Conservation (phyloP, 2,329 filamentous ascomycete species). For the Blastomyces emzantsi region DNA sequence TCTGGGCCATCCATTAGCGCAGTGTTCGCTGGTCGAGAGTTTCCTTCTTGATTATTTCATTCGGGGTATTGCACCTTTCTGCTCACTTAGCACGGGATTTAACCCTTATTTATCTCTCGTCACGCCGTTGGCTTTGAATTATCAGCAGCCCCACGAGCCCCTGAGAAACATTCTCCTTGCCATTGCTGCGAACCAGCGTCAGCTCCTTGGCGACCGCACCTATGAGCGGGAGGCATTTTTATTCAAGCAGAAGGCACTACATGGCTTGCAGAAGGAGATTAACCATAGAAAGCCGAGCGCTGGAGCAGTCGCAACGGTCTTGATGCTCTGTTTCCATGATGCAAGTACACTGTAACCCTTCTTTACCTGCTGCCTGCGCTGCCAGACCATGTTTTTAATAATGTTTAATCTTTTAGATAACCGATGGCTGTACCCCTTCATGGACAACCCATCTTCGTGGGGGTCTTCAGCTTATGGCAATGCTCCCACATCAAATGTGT, state of each 20-base stretch:
- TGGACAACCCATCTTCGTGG: slow-evolving; percentile 27
- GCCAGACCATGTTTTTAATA: neutral
- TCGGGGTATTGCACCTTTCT: slow-evolving; percentile 23
- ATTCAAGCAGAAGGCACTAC: slow-evolving; percentile 23
- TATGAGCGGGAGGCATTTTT: slow-evolving; percentile 20
- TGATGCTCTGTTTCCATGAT: slow-evolving; percentile 31
- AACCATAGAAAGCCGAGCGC: slow-evolving; percentile 16
- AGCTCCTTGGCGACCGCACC: slow-evolving; percentile 20
- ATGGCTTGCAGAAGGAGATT: slow-evolving; percentile 21
- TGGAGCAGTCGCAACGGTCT: slow-evolving; percentile 23
- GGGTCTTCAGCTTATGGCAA: slow-evolving; percentile 22
- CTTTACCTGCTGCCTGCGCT: neutral
- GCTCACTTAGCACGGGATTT: slow-evolving; percentile 22
- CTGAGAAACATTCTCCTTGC: slow-evolving; percentile 23
- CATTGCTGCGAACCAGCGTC: slow-evolving; percentile 24
- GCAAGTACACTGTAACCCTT: slow-evolving; percentile 12
- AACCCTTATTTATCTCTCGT: slow-evolving; percentile 26
- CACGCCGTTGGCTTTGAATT: slow-evolving; percentile 17
- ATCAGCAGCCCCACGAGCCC: slow-evolving; percentile 17
- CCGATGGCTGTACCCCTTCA: slow-evolving; percentile 25
- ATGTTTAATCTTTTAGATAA: slow-evolving; percentile 19
- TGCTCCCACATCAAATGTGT: slow-evolving; percentile 12
- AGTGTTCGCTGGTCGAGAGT: slow-evolving; percentile 14
- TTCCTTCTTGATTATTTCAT: slow-evolving; percentile 26
- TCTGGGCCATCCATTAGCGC: slow-evolving; percentile 14